These are phyloP conservation scores for Ilex asprella DNA, from an alignment of 257 asterid species.

Conservation along the genomic window DNA sequence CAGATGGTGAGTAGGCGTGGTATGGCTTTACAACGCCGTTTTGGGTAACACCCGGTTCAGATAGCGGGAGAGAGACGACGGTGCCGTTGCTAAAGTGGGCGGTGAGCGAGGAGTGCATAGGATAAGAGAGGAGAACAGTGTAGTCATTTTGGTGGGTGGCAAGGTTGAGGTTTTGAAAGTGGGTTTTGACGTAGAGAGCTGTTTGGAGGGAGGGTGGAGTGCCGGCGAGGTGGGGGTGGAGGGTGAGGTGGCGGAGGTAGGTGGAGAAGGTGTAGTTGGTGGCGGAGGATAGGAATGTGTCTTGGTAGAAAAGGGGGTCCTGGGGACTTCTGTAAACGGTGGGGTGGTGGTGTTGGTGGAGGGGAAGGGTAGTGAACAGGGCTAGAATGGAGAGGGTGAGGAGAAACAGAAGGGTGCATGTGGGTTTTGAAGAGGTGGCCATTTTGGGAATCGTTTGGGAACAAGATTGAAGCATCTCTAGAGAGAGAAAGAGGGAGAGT, in stretches of 20 bases:
- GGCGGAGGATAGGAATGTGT: slow-evolving; percentile 53
- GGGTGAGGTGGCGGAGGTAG: slow-evolving; percentile 85
- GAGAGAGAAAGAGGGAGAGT: neutral
- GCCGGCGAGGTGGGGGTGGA: slow-evolving; percentile 92
- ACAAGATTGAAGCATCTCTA: slow-evolving; percentile 3
- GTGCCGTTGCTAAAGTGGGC: slow-evolving; percentile 46
- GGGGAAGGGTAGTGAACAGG: slow-evolving; percentile 33
- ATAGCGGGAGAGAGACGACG: slow-evolving; percentile 21
- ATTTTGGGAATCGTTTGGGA: slow-evolving; percentile 9
- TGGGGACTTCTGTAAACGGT: neutral
- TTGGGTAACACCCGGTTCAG: slow-evolving; percentile 38
- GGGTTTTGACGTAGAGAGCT: slow-evolving; percentile 56
- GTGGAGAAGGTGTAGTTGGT: slow-evolving; percentile 65
- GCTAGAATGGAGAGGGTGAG: slow-evolving; percentile 29
- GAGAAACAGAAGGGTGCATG: slow-evolving; percentile 40
- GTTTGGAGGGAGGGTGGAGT: slow-evolving; percentile 56
- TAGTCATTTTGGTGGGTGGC: slow-evolving; percentile 46
- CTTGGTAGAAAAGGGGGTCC: slow-evolving; percentile 20
- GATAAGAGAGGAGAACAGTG: slow-evolving; percentile 77
- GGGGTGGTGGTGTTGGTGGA: slow-evolving; percentile 8
- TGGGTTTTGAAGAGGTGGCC: slow-evolving; percentile 28
- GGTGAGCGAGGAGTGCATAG: slow-evolving; percentile 50
- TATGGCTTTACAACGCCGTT: slow-evolving; percentile 50
- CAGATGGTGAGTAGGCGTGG: slow-evolving; percentile 93
- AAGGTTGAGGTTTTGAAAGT: slow-evolving; percentile 51